Base-by-base conservation (phyloP, 2,329 filamentous ascomycete genomes). In the Microsporum ferrugineum region DNA sequence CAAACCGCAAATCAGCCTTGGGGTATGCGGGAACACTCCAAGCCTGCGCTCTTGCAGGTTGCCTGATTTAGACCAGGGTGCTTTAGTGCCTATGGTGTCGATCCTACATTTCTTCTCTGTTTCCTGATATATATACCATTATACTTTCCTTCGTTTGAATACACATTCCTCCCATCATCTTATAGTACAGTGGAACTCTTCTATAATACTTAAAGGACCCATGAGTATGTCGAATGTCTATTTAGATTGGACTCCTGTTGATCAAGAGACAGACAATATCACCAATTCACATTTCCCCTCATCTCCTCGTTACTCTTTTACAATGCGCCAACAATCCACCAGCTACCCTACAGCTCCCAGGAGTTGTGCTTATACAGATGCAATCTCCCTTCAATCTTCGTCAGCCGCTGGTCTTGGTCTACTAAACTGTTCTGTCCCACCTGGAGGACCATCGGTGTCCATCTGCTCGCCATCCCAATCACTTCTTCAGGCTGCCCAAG, bases 321-420 rank as follows among this genome's bases (percentile, higher is more conserved):
- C 62, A 31, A 57, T 65, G 38, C 59, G 61, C 43, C 49, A 57
- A 38, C 56, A 63, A 47, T 59, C 64, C 36, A 61, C 64, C 17
- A 39, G 62, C 12, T 73, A 71, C 61, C 64, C 69, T 2, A 68
- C 69, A 17, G 65, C 59, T 65, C 68, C 58, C 47, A 63, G 57
- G 34, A 61, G 49, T 58, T 61, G 47, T 14, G 12, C 59, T 53
- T 47, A 56, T 10, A 57, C 47, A 17, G 59, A 60, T 10, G 14
- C n/a, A 29, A 56, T 5, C 10, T 57, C 49, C 23, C 17, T 36
- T 29, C 29, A 47, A 17, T 59, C 57, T 31, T 49, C 57, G n/a
- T 38, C 14, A 17, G 27, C 63, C 2, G 56, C 66, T 33, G 71
- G 72, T 7, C 61, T 75, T 31, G 73, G 72, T 1, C 72, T 75